Evolutionary conservation across 306 rosid genomes (phyloP).

Genomic region (Vigna mungo): DNA sequence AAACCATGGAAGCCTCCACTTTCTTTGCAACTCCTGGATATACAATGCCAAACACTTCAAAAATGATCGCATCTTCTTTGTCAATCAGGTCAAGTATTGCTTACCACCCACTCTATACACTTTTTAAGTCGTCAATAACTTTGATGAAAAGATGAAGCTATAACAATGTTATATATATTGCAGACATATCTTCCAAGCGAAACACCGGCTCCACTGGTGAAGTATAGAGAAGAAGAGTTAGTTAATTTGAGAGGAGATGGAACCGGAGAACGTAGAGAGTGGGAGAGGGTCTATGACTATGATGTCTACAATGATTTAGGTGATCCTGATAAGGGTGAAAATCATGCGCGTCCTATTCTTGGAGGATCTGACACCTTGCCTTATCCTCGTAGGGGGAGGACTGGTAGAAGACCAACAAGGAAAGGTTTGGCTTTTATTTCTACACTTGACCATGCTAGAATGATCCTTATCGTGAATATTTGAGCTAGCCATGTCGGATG

Average conservation of each 20-base stretch:
- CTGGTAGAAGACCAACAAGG: conserved; percentile 58
- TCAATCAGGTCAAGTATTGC: conserved; percentile 59
- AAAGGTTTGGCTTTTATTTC: conserved; percentile 51
- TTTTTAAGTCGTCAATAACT: no score
- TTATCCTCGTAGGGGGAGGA: conserved; percentile 87
- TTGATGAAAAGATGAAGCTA: no score
- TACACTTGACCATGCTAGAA: no score
- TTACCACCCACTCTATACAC: no score
- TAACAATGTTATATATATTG: neutral
- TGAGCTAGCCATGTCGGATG: neutral
- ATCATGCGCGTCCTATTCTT: conserved; percentile 66
- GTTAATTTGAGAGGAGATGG: conserved; percentile 72
- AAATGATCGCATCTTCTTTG: conserved; percentile 72
- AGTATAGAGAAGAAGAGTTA: conserved; percentile 69
- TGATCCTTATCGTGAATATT: no score
- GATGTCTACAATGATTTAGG: conserved; percentile 81
- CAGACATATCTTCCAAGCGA: conserved; percentile 87
- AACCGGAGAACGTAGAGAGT: conserved; percentile 67
- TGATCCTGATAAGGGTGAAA: conserved; percentile 56
- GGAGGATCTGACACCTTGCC: conserved; percentile 68
- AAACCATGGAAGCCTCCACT: conserved; percentile 62
- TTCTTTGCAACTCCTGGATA: conserved; percentile 87
- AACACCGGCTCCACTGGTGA: conserved; percentile 65
- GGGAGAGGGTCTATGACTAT: conserved; percentile 80
- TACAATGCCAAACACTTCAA: conserved; percentile 62